These are phyloP conservation scores for Nicotiana tomentosiformis DNA, from an alignment of 257 asterid genomes.

Conservation along the genomic window DNA sequence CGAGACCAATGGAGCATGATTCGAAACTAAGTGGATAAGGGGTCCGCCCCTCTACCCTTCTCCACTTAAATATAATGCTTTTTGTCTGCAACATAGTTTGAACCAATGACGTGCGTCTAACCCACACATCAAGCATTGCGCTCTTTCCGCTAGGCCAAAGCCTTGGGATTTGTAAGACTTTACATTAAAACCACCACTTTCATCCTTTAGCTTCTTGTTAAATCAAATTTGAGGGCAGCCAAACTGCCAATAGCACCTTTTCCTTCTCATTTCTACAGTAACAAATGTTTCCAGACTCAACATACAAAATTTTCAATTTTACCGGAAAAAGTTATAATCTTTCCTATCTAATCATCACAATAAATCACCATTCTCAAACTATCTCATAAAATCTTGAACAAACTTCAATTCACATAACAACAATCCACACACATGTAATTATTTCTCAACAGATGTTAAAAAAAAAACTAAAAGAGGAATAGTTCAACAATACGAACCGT, in stretches of 20 bases:
- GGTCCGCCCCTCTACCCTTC: no score
- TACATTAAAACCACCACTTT: neutral
- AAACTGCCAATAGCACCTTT: neutral
- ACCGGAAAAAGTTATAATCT: neutral
- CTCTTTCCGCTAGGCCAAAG: no score
- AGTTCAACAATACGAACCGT: conserved; percentile 27
- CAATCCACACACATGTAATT: neutral
- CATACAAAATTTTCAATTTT: neutral
- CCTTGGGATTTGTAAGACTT: neutral
- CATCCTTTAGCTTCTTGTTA: neutral
- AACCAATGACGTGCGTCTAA: no score
- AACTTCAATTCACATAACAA: neutral
- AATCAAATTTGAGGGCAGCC: neutral
- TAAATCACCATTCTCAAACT: neutral
- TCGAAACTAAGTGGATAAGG: no score
- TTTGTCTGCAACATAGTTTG: no score
- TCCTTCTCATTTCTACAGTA: neutral
- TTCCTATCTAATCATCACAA: neutral
- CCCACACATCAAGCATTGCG: no score
- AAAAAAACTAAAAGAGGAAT: neutral
- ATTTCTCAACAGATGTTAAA: neutral
- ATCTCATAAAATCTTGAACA: neutral
- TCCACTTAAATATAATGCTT: no score
- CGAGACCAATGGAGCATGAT: no score
- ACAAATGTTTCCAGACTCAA: neutral